Evolutionary conservation across 176 grass and related monocot genomes (phyloP).

Genomic region (Raddia guianensis): DNA sequence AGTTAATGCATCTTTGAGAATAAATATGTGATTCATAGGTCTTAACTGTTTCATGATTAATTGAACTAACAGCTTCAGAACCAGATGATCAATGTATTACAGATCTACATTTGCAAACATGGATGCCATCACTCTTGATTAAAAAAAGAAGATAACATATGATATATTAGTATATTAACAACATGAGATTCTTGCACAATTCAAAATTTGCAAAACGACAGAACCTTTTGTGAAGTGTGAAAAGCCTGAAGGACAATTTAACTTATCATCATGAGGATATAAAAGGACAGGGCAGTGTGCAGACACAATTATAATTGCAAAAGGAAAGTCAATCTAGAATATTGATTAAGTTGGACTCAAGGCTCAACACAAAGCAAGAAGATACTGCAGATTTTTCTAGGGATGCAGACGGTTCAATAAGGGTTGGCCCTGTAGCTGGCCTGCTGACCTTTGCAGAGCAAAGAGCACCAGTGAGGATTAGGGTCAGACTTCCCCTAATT

Average conservation of each 20-base stretch:
- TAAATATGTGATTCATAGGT: conserved; percentile 1
- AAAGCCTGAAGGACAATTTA: neutral
- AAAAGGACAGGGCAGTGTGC: neutral
- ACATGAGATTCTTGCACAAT: neutral
- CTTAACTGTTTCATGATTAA: conserved; percentile 18
- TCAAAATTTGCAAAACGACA: neutral
- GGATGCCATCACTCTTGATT: neutral
- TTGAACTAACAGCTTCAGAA: conserved; percentile 11
- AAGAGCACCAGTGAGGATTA: no score
- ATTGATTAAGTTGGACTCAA: neutral
- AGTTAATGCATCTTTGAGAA: neutral
- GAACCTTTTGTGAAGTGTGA: neutral
- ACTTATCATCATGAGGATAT: neutral
- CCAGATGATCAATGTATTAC: neutral
- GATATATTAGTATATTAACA: neutral
- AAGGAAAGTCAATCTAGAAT: neutral
- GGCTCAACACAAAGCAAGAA: neutral
- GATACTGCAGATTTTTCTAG: neutral
- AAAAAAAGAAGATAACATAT: conserved; percentile 1
- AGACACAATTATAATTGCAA: neutral
- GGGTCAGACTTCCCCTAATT: no score
- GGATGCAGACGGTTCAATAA: no score
- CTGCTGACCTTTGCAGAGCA: no score
- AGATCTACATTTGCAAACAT: neutral
- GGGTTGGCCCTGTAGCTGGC: no score